phyloP scores from a whole-genome alignment of 2,329 filamentous ascomycete genomes.

The Talaromyces sp. region DNA sequence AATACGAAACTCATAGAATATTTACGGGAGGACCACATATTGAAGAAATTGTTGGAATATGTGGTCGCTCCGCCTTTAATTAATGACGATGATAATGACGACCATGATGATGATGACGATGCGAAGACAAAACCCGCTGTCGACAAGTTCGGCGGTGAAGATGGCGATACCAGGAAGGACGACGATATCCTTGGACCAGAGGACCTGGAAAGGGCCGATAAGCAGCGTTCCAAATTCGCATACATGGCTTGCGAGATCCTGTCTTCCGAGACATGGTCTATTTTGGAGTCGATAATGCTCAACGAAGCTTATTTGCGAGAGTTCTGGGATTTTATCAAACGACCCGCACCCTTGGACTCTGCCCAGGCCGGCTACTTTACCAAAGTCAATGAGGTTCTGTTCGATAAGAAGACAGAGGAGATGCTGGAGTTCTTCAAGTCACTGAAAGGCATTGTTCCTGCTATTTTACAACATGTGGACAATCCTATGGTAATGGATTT shows the following conservation, averaged over 20 bases:
- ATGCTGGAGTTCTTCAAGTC: slow-evolving; percentile 89
- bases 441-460: slow-evolving; percentile 71
- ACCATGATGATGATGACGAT: slow-evolving; percentile 49
- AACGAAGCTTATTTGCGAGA: slow-evolving; percentile 70
- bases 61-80: slow-evolving; percentile 69
- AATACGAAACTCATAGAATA: slow-evolving; percentile 98
- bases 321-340: slow-evolving; percentile 88
- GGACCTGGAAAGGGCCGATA: slow-evolving; percentile 70
- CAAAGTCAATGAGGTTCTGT: slow-evolving; percentile 95
- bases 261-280: slow-evolving; percentile 94
- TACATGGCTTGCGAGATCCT: slow-evolving; percentile 90
- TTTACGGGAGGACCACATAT: slow-evolving; percentile 76
- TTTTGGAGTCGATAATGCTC: slow-evolving; percentile 86
- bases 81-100: slow-evolving; percentile 49
- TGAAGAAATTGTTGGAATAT: slow-evolving; percentile 83
- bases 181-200: slow-evolving; percentile 30
- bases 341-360: slow-evolving; percentile 79
- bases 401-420: slow-evolving; percentile 96
- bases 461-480: slow-evolving; percentile 89
- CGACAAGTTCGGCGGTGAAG: slow-evolving; percentile 35
- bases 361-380: slow-evolving; percentile 97
- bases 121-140: slow-evolving; percentile 29
- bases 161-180: slow-evolving; percentile 30
- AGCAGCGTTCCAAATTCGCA: slow-evolving; percentile 87
- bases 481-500: slow-evolving; percentile 98